A percentile compares a stretch with the other conserved stretches of the same genome.
Conservation (phyloP, 352 stramenopile genomes). For the Pythium apleroticum region DNA sequence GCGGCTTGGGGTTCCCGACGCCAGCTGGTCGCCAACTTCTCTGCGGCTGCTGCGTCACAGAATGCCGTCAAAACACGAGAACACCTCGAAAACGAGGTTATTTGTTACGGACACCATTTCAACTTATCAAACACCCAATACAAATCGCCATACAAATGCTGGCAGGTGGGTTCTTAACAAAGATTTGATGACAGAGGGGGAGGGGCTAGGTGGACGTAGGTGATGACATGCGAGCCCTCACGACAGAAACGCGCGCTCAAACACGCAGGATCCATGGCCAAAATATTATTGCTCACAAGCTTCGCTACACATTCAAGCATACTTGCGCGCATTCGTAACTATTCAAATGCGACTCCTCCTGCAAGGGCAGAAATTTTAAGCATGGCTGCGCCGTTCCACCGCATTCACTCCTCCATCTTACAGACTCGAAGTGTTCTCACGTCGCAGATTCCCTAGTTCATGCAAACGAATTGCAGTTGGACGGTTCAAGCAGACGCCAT, state of each 20-base stretch:
- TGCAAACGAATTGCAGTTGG: neutral
- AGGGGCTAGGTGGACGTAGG: conserved; percentile 2
- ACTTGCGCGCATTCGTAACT: too few species aligned
- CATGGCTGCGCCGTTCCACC: neutral
- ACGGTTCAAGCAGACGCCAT: neutral
- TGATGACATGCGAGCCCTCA: conserved; percentile 16
- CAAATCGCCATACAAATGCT: conserved; percentile 3
- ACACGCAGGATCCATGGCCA: conserved; percentile 2
- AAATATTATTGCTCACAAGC: neutral
- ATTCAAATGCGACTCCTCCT: too few species aligned
- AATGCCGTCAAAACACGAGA: conserved; percentile 7
- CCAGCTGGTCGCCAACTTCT: conserved; percentile 1
- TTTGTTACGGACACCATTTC: neutral
- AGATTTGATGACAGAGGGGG: conserved; percentile 10
- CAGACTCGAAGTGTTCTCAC: neutral
- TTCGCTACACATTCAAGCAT: conserved; percentile 7
- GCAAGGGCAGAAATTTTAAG: too few species aligned
- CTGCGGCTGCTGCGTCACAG: conserved; percentile 9
- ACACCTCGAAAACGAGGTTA: conserved; percentile 22
- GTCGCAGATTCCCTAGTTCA: neutral
- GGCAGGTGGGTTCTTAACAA: neutral
- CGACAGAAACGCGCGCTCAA: conserved; percentile 12
- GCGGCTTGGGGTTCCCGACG: too few species aligned
- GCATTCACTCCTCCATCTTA: neutral
- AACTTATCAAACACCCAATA: neutral